A percentile compares a stretch with the other conserved stretches of the same genome.
phyloP scores from a whole-genome alignment of 1,139 yeast species.

The Spencermartinsiella ligniputridi region DNA sequence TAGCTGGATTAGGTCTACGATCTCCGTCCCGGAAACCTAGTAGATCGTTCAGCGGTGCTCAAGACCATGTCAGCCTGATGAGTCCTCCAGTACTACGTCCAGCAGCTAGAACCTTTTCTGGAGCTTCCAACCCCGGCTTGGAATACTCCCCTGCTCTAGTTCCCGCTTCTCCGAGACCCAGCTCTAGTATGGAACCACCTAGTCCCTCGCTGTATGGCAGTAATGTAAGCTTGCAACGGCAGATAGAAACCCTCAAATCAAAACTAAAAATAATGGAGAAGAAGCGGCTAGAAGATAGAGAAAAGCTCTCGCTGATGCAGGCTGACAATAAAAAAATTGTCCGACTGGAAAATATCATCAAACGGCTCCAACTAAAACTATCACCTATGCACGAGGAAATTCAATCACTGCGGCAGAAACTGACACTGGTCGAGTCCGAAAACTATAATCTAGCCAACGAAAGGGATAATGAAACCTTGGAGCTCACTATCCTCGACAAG shows the following conservation, averaged over 20 bases:
- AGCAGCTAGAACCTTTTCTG: slow-evolving; percentile 2
- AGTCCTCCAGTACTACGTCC: slow-evolving; percentile 3
- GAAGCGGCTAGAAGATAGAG: slow-evolving; percentile 31
- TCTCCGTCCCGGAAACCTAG: not conserved
- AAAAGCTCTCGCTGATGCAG: slow-evolving; percentile 21
- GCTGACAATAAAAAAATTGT: slow-evolving; percentile 28
- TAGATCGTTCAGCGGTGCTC: not conserved
- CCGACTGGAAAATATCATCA: slow-evolving; percentile 41
- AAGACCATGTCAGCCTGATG: not conserved
- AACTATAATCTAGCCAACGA: slow-evolving; percentile 35
- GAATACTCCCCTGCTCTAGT: not conserved
- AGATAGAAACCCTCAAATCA: slow-evolving; percentile 28
- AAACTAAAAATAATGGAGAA: slow-evolving; percentile 30
- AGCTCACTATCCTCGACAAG: slow-evolving; percentile 50
- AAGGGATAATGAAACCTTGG: slow-evolving; percentile 43
- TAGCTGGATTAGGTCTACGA: not conserved
- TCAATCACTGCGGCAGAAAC: slow-evolving; percentile 24
- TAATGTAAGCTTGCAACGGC: slow-evolving; percentile 11
- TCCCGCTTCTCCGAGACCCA: not conserved
- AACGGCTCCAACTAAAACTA: slow-evolving; percentile 31
- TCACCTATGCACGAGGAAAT: slow-evolving; percentile 36
- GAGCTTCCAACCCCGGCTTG: not conserved
- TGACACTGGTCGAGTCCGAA: slow-evolving; percentile 25
- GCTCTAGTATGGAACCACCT: not conserved
- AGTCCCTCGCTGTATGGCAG: not conserved